A percentile compares a stretch with the other conserved stretches of the same genome.
These are phyloP conservation scores for Notholithocarpus densiflorus DNA, from an alignment of 306 rosid genomes.

Conservation along the genomic window DNA sequence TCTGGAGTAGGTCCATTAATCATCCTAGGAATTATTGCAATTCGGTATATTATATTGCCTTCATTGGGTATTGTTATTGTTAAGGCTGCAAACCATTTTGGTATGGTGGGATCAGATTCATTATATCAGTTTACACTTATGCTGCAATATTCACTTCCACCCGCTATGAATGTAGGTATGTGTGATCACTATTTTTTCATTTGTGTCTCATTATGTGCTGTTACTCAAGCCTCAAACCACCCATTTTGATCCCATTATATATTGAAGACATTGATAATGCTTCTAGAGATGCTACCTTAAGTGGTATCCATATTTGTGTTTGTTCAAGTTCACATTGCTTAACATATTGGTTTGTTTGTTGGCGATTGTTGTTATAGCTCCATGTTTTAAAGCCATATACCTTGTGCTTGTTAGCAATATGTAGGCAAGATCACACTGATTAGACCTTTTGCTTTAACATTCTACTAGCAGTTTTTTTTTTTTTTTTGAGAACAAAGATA, in stretches of 20 bases:
- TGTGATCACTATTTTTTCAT: not conserved
- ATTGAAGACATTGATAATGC: too few species aligned
- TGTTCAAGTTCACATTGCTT: not conserved
- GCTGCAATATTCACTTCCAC: conserved; percentile 8
- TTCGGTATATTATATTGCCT: conserved; percentile 31
- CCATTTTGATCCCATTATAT: too few species aligned
- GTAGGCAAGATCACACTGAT: too few species aligned
- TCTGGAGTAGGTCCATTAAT: conserved; percentile 14
- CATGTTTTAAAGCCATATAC: too few species aligned
- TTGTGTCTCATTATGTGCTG: not conserved
- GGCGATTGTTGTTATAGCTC: too few species aligned
- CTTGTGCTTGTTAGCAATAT: too few species aligned
- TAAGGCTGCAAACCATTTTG: not conserved
- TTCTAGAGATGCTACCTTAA: too few species aligned
- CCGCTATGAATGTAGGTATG: not conserved
- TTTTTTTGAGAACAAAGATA: too few species aligned
- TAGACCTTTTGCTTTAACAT: too few species aligned
- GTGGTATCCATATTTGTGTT: not conserved
- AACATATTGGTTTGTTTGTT: too few species aligned
- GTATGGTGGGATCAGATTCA: not conserved
- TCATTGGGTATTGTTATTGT: not conserved
- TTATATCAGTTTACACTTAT: not conserved
- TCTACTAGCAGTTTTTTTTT: too few species aligned
- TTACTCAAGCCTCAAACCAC: too few species aligned
- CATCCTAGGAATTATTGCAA: conserved; percentile 29